Evolutionary conservation across 257 asterid genomes (phyloP), one percentile per base, ranked within the genome.

Genomic region (Gentiana dahurica): DNA sequence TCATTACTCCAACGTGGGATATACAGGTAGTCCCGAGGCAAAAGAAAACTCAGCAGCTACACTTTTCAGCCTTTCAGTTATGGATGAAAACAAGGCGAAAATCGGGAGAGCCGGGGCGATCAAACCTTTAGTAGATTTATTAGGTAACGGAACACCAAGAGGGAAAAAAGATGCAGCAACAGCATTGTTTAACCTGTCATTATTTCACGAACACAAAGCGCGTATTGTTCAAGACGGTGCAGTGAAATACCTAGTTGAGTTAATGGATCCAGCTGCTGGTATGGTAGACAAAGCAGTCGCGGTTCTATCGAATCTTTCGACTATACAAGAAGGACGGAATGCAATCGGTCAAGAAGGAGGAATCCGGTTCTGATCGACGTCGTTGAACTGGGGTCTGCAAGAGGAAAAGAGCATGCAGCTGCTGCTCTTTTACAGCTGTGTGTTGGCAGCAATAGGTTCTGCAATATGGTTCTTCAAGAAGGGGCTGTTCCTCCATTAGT

Each of bases 221-320:
- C 70, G 75, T 32, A 74, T 74, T 34, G 73, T 74, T 44, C 73
- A 69, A 53, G 79, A 75, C 32, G 75, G 79, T 62, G 73, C 70
- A 1, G 75, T 73, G 48, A 73, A 62, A 64, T 69, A 62, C 56
- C 75, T 73, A 5, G 70, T 73, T 8, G 73, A 74, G 55, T 51
- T 74, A 62, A 69, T 74, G 79, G 79, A 74, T 46, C 79, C 79
- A 3, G 70, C 79, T 43, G 73, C 73, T 15, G 75, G 75, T 38
- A 65, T 74, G 75, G 79, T 74, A 46, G 79, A 74, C 57, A 74
- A 74, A 55, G 75, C 79, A 24, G 70, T 74, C 55, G 79, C 70
- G 46, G 79, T 74, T 59, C 60, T 74, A 62, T 74, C 78, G 4
- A 73, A 73, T 57, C 75, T 73, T 0, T 58, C 78, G n/a, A 68